These are phyloP conservation scores for Brassica carinata DNA, from an alignment of 345 rosid species.

Conservation along the genomic window DNA sequence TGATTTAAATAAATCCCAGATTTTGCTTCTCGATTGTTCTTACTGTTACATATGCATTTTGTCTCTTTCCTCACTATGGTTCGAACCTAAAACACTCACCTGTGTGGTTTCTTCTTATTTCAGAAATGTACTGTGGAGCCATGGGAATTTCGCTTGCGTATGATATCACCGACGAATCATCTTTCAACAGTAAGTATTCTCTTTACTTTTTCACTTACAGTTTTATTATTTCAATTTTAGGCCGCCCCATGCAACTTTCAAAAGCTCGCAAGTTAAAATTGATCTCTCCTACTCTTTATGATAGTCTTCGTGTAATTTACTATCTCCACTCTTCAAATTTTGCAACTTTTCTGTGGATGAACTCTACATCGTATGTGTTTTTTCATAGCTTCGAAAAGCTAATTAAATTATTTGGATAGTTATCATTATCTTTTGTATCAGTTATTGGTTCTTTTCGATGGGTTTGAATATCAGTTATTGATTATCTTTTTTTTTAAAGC, in stretches of 20 bases:
- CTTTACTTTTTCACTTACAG: neutral
- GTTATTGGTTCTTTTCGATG: too few species aligned
- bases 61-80: slow-evolving; percentile 5
- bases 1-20: too few species aligned
- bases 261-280: neutral
- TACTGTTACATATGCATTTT: neutral
- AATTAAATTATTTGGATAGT: neutral
- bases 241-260: slow-evolving; percentile 2
- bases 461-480: neutral
- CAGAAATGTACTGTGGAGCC: slow-evolving; percentile 99
- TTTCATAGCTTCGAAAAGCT: neutral
- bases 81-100: neutral
- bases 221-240: slow-evolving; percentile 2
- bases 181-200: slow-evolving; percentile 80
- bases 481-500: too few species aligned
- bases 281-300: neutral
- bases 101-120: slow-evolving; percentile 29
- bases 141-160: slow-evolving; percentile 97
- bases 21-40: too few species aligned
- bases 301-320: too few species aligned
- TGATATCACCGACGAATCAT: slow-evolving; percentile 65
- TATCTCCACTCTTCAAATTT: neutral
- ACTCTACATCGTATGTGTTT: neutral
- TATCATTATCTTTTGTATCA: neutral
- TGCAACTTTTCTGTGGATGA: neutral